Base-by-base conservation (phyloP, 2,329 filamentous ascomycete species). In the Cercospora sp. region DNA sequence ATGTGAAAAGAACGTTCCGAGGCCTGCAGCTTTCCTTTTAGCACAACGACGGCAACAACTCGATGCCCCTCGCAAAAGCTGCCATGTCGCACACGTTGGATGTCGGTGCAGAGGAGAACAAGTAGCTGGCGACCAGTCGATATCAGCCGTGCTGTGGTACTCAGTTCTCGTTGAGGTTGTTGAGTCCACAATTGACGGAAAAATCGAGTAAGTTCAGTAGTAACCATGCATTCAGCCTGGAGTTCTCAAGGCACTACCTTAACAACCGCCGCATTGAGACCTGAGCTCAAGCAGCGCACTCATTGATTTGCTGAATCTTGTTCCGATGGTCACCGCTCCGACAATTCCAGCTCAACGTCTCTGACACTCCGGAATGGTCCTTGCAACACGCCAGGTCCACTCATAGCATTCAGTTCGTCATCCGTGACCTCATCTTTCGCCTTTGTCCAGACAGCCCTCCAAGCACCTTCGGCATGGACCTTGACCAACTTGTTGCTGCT, bases 371-470 rank as follows among this genome's bases (percentile, higher is more conserved):
- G 34, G 28, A 71, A 71, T n/a, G 66, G 21, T 16, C 68, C 68
- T 9, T 62, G 58, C 55, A 67, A 18, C 3, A 63, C 30, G 13
- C 43, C 66, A 26, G 66, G 65, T 18, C 68, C 68, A 16, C 43
- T 62, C 70, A 74, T 70, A 2, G 63, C 63, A 7, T 66, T 57
- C 28, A 74, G 62, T 24, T 79, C 71, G 24, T 65, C 53, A 13
- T 73, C 66, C 4, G 61, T 61, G 16, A 74, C 51, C 9, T 72
- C 66, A 5, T 64, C 58, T 26, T 67, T 65, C 12, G 61, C 26
- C 63, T 71, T 74, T 6, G 68, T 74, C 79, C 79, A 81, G 0
- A 79, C 76, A 1, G 76, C 80, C 26, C 75, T 76, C 71, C 79
- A 79, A 1, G 71, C 63, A 0, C 81, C 81, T 30, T 75, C 74